phyloP scores from a whole-genome alignment of 257 asterid species.

The Voacanga thouarsii region DNA sequence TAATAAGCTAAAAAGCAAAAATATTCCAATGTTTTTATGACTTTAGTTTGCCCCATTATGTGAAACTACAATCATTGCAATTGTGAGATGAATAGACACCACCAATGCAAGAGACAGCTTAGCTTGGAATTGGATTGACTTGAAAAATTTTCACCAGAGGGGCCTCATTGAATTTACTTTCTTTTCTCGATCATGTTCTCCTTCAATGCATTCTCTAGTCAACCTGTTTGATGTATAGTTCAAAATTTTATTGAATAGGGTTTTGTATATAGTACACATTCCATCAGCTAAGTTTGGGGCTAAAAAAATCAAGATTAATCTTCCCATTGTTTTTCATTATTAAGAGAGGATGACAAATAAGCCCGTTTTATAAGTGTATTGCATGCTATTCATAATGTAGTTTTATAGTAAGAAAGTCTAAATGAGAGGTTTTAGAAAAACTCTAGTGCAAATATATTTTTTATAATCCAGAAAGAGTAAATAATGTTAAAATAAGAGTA shows the following conservation, averaged over 20 bases:
- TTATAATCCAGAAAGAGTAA: too few relatives aligned
- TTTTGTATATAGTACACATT: too few relatives aligned
- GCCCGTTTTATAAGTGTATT: too few relatives aligned
- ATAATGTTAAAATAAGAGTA: too few relatives aligned
- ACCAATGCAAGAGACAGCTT: slow-evolving; percentile 6
- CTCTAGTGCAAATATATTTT: too few relatives aligned
- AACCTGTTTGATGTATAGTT: not conserved
- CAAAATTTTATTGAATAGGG: not conserved
- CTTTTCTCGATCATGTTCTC: not conserved
- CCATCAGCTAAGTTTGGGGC: too few relatives aligned
- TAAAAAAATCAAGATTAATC: too few relatives aligned
- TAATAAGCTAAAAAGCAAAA: slow-evolving; percentile 15
- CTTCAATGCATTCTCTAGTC: not conserved
- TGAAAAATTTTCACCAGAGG: not conserved
- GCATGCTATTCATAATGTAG: too few relatives aligned
- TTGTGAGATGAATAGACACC: slow-evolving; percentile 32
- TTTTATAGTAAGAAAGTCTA: too few relatives aligned
- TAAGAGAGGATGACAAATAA: too few relatives aligned
- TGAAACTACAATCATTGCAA: slow-evolving; percentile 33
- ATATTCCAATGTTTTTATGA: slow-evolving; percentile 22
- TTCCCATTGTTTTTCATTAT: too few relatives aligned
- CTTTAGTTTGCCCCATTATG: slow-evolving; percentile 20
- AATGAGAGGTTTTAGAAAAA: too few relatives aligned
- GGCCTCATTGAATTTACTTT: slow-evolving; percentile 3
- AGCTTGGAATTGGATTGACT: slow-evolving; percentile 5